These are phyloP conservation scores for Phlyctochytrium bullatum DNA, from an alignment of 192 early-diverging fungal genomes.

Conservation along the genomic window DNA sequence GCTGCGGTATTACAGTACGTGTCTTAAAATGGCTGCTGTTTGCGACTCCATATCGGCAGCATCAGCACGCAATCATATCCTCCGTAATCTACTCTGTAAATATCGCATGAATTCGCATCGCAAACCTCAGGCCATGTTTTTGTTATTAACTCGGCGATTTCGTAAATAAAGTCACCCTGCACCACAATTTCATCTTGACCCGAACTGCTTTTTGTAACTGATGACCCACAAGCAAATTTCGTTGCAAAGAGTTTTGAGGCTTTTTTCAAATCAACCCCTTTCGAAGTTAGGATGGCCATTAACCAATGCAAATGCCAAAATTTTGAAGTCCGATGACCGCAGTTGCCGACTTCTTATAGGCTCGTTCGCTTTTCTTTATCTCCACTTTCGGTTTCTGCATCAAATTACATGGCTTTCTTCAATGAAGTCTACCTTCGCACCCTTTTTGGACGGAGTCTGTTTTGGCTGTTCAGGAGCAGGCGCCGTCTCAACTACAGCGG, in stretches of 20 bases:
- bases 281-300: not conserved
- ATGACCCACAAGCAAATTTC: slow-evolving; percentile 95
- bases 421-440: slow-evolving; percentile 37
- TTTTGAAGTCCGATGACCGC: slow-evolving; percentile 79
- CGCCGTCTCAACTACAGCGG: not conserved
- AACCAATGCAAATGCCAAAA: slow-evolving; percentile 56
- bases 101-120: too few relatives aligned
- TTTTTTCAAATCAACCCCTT: slow-evolving; percentile 93
- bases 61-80: too few relatives aligned
- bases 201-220: slow-evolving; percentile 84
- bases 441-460: not conserved
- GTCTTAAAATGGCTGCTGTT: too few relatives aligned
- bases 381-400: slow-evolving; percentile 74
- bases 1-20: too few relatives aligned
- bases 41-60: too few relatives aligned
- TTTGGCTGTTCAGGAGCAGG: not conserved
- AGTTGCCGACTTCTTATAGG: slow-evolving; percentile 90
- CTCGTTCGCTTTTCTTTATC: slow-evolving; percentile 88
- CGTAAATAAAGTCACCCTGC: slow-evolving; percentile 92
- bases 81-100: too few relatives aligned
- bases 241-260: slow-evolving; percentile 94
- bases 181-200: slow-evolving; percentile 95
- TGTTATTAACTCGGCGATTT: slow-evolving; percentile 78
- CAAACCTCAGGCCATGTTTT: slow-evolving; percentile 68
- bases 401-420: slow-evolving; percentile 59